These are phyloP conservation scores for Chalciporus sp. DNA, from an alignment of 1,284 basidiomycete species.

Conservation along the genomic window DNA sequence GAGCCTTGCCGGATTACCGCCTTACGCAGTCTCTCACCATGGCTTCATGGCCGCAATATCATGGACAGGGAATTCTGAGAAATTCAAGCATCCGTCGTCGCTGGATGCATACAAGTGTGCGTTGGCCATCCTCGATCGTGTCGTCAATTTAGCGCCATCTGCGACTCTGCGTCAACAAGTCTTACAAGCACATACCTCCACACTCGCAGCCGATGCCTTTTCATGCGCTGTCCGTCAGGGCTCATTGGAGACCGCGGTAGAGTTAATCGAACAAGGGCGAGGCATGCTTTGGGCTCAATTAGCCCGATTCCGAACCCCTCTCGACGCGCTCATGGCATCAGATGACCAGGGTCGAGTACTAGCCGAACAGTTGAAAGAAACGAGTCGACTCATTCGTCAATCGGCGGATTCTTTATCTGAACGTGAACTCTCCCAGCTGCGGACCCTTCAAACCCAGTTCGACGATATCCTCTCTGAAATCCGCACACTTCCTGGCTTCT, in stretches of 20 bases:
- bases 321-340: constrained; percentile 4
- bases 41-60: not conserved
- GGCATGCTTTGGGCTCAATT: constrained; percentile 18
- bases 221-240: constrained; percentile 12
- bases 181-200: not conserved
- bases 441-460: constrained; percentile 1
- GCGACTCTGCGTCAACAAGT: constrained; percentile 5
- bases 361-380: constrained; percentile 15
- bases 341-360: not conserved
- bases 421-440: not conserved
- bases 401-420: no score
- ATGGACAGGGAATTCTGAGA: not conserved
- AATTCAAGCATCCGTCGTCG: not conserved
- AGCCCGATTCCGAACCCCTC: constrained; percentile 2
- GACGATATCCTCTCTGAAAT: constrained; percentile 4
- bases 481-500: constrained; percentile 6
- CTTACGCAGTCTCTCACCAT: not conserved
- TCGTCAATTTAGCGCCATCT: constrained; percentile 7
- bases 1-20: no score
- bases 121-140: constrained; percentile 1
- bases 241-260: constrained; percentile 2
- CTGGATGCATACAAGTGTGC: not conserved
- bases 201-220: constrained; percentile 14
- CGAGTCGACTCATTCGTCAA: constrained; percentile 9
- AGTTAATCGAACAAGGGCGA: constrained; percentile 16